Evolutionary conservation across 176 grass and related monocot genomes (phyloP).

Genomic region (Cenchrus americanus): DNA sequence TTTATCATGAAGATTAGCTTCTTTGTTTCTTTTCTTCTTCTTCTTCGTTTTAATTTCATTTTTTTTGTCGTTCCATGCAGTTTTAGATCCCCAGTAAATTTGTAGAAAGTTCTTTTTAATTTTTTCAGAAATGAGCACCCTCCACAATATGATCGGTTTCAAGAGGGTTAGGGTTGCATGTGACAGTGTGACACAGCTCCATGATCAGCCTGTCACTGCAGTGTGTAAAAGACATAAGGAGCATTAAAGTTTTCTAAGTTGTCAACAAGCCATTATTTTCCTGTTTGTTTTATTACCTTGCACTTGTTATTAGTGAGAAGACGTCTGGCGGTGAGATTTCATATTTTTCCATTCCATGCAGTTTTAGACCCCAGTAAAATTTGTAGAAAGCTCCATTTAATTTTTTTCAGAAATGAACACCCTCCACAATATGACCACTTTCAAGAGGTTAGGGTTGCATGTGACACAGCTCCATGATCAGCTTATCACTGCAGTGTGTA

Average conservation of each 20-base stretch:
- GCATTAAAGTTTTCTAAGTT: neutral
- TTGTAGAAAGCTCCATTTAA: neutral
- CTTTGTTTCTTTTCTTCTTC: neutral
- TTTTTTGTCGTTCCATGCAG: conserved; percentile 8
- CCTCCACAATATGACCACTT: neutral
- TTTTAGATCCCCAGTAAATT: neutral
- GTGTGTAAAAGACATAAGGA: neutral
- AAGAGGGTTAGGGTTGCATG: neutral
- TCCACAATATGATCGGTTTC: neutral
- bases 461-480: neutral
- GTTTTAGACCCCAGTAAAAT: neutral
- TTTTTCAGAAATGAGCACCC: neutral
- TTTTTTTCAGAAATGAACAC: neutral
- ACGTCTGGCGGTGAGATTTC: neutral
- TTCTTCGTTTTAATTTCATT: neutral
- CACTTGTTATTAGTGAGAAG: neutral
- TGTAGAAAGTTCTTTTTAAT: neutral
- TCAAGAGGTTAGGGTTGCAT: neutral
- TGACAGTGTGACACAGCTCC: neutral
- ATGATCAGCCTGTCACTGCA: neutral
- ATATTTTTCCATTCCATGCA: conserved; percentile 12
- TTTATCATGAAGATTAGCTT: neutral
- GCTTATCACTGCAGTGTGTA: neutral
- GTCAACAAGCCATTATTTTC: neutral
- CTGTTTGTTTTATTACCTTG: neutral